Base-by-base conservation (phyloP, 805 yeast species). In the Spathaspora arborariae region DNA sequence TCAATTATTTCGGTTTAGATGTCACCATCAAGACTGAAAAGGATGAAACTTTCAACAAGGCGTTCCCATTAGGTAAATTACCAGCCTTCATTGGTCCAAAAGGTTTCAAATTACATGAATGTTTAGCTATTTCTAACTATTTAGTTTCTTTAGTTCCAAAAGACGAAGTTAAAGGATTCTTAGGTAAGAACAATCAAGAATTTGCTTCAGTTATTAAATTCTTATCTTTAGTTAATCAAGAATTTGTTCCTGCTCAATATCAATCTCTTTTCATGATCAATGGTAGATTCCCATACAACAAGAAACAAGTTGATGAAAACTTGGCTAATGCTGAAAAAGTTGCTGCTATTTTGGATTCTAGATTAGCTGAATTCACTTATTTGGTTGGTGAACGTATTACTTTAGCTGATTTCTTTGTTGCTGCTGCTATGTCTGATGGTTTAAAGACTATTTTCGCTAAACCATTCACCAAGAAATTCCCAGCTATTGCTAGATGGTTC, bases 201-300 rank as follows among this genome's bases (percentile, higher is more conserved):
- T 75, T 80, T 62, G 88, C 87, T 50, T 67, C 67, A 57, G 74
- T 89, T 58, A 65, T 90, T 56, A 82, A 75, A 70, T 90, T 96
- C 95, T 59, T 84, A 65, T 87, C 96, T 2, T 71, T 87, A 56
- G 74, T 82, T 65, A 88, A 85, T 76, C 59, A 79, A 57, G 96
- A 91, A 58, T 57, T 85, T 48, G 62, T 84, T 54, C 58, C 71
- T 39, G 57, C 67, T 48, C 56, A 75, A 44, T 76, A 77, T 48
- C 57, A 53, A 35, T 79, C 80, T 54, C 80, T 88, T 68, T 63
- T 64, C 50, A 85, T 88, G 56, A 62, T 85, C 46, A 60, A 67
- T 42, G 96, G 96, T 59, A 68, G 62, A 44, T 64, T 53, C 45
- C 91, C 95, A 54, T 88, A 80, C 84, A 84, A 86, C 85, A 85